Evolutionary conservation across 805 yeast genomes (phyloP).

Genomic region (Kodamaea fukazawae): DNA sequence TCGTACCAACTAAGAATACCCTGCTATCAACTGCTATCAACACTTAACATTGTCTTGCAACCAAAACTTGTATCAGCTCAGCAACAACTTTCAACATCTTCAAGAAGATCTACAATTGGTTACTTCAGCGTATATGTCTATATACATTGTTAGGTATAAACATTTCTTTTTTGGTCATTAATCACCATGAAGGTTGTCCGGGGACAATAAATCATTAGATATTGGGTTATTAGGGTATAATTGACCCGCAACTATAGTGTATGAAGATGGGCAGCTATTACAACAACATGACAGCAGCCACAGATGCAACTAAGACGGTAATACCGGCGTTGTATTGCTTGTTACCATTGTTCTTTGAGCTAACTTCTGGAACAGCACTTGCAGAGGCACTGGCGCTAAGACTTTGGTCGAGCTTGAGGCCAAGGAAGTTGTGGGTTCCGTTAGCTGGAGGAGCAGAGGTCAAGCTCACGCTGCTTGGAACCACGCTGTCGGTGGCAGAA

Average conservation of each 20-base stretch:
- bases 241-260: constrained; percentile 16
- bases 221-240: constrained; percentile 9
- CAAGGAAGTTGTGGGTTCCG: constrained; percentile 2
- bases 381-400: constrained; percentile 10
- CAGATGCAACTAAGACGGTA: constrained; percentile 10
- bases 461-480: constrained; percentile 8
- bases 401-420: neutral
- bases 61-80: too few relatives aligned
- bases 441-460: constrained; percentile 5
- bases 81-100: neutral
- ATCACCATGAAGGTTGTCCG: constrained; percentile 4
- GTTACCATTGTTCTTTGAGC: constrained; percentile 14
- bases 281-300: constrained; percentile 15
- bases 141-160: constrained; percentile 6
- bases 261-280: constrained; percentile 8
- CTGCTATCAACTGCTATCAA: too few relatives aligned
- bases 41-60: too few relatives aligned
- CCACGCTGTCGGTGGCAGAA: constrained; percentile 5
- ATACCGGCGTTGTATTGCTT: constrained; percentile 7
- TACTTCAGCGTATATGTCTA: constrained; percentile 1
- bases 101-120: neutral
- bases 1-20: too few relatives aligned
- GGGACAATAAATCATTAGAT: constrained; percentile 6
- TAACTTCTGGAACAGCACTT: constrained; percentile 8
- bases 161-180: constrained; percentile 6